Base-by-base conservation (phyloP, 2,329 filamentous ascomycete species). In the Cladophialophora immunda region DNA sequence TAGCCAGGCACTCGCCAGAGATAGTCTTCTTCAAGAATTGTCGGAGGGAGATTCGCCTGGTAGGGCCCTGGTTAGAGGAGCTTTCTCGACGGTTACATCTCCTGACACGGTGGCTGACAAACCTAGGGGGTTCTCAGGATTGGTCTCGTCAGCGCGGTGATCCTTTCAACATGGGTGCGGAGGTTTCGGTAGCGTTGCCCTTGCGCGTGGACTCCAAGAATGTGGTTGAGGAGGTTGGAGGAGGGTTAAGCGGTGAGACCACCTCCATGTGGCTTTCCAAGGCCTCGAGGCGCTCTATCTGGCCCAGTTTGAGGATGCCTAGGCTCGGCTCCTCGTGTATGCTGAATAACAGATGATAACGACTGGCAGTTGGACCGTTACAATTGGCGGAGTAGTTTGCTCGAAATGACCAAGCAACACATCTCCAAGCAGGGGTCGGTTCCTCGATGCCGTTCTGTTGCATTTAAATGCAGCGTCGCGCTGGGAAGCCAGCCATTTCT, bases 341-440 rank as follows among this genome's bases (percentile, higher is more conserved):
- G 45, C 45, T 50, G 45, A 50, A 25, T 50, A 50, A 27, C 9
- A 9, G 19, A 50, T 50, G 45, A 50, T 50, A 50, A 50, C 17
- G 4, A 25, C 19, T 13, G 8, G 45, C 4, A 47, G 15, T 47
- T 47, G 41, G 41, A 47, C 2, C 22, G 45, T 45, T n/a, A n/a
- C n/a, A 15, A 7, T 45, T 45, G 38, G 38, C 3, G 38, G 5
- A 6, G 38, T 6, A 6, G 13, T 17, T 17, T 17, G 6, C 36
- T 38, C 29, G 36, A 17, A 17, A 38, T 17, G 17, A 17, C 15
- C 36, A 15, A 6, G 36, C 13, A 17, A 38, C 11, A 38, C 0
- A 38, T 45, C 17, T 45, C 17, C 38, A 45, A 19, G n/a, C 17
- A 19, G 38, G 38, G 17, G 38, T 19, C 38, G 17, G 19, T 45